phyloP scores from a whole-genome alignment of 1,284 basidiomycete genomes.

The Calocybe gambosa region DNA sequence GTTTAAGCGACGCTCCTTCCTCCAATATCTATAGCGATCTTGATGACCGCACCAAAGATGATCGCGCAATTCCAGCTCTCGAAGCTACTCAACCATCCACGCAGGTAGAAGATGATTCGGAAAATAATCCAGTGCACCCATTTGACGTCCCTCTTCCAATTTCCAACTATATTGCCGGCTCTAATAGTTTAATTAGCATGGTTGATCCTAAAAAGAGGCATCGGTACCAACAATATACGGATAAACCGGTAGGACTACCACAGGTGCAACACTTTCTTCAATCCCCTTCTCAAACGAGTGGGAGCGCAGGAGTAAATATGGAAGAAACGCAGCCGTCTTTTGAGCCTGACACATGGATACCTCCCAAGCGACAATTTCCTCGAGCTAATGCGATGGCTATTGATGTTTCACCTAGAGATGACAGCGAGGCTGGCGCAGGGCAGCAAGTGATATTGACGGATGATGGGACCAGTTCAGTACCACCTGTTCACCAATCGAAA shows the following conservation, averaged over 20 bases:
- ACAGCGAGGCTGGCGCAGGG: not conserved
- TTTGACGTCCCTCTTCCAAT: slow-evolving; percentile 5
- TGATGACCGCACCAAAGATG: slow-evolving; percentile 19
- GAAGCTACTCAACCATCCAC: slow-evolving; percentile 27
- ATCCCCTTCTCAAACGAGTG: not conserved
- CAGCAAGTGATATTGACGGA: slow-evolving; percentile 11
- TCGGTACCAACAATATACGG: slow-evolving; percentile 22
- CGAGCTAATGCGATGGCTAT: not conserved
- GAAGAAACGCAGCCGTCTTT: slow-evolving; percentile 5
- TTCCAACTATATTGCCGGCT: slow-evolving; percentile 11
- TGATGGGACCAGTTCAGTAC: slow-evolving; percentile 10
- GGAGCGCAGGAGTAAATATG: not conserved
- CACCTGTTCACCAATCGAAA: not conserved
- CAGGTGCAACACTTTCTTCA: slow-evolving; percentile 2
- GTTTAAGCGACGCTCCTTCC: slow-evolving; percentile 22
- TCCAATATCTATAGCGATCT: slow-evolving; percentile 23
- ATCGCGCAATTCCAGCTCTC: slow-evolving; percentile 10
- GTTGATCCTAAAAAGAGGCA: slow-evolving; percentile 23
- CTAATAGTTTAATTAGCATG: slow-evolving; percentile 22
- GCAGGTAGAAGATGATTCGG: slow-evolving; percentile 19
- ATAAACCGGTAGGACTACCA: slow-evolving; percentile 1
- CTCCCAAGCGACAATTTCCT: slow-evolving; percentile 2
- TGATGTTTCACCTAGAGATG: not conserved
- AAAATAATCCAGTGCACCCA: slow-evolving; percentile 6
- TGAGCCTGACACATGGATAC: slow-evolving; percentile 1